Evolutionary conservation across 1,284 basidiomycete genomes (phyloP), one percentile per base, ranked within the genome.

Genomic region (Ustilago nuda): DNA sequence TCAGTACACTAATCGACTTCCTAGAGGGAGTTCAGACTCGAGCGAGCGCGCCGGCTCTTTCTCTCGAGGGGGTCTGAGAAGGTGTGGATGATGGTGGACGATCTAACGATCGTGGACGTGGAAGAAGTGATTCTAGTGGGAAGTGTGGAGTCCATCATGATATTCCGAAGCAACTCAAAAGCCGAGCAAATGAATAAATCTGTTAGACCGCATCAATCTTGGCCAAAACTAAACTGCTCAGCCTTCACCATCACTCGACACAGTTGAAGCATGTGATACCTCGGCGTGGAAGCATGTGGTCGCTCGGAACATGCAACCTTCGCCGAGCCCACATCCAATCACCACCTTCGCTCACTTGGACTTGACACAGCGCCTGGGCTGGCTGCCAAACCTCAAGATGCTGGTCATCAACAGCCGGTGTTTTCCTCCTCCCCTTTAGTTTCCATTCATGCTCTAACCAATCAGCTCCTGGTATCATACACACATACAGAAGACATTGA

Each of bases 121-220:
- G 9, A 32, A 45, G 27, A 12, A 32, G 54, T 41, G 27, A 5
- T 4, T 52, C 13, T 52, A 37, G 37, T 48, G 43, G 32, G 4
- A 45, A 33, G 54, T 41, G 48, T 53, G 48, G 45, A 61, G 32
- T 43, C n/a, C 11, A 37, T 43, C 13, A 33, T 50, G 37, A 36
- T 61, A 36, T 56, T 63, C 53, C 61, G 15, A 63, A 30, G 30
- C 11, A 41, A 56, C 30, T 51, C 45, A 39, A 55, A 50, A 7
- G 45, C 53, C 23, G 52, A 8, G 36, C 12, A 36, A 15, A 35
- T 58, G 37, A 39, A n/a, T 37, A 12, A 48, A 13, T 9, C 15
- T 43, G 32, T 53, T 46, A 45, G 13, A 36, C 45, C 43, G 43
- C 35, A 15, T 13, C 17, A 11, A 15, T 27, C 30, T 30, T 11